Evolutionary conservation across 2,329 filamentous ascomycete genomes (phyloP).

Genomic region (Alternaria triticina): DNA sequence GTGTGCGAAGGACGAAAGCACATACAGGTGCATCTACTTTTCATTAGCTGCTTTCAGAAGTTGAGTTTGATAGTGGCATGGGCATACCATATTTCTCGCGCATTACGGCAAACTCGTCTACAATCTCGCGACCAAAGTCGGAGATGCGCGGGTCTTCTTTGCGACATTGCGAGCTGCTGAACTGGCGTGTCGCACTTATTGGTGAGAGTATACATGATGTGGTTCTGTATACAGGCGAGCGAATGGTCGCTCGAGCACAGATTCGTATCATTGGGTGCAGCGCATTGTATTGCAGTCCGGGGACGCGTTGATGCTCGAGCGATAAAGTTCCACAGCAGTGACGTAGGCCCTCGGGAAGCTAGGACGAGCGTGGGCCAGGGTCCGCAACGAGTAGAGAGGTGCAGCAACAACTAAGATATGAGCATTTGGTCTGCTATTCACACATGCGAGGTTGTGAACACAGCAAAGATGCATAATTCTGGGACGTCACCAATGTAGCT

Average conservation of each 20-base stretch:
- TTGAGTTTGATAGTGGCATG: too few species aligned
- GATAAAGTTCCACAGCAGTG: conserved; percentile 21
- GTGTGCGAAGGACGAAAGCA: conserved; percentile 18
- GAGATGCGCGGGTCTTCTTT: conserved; percentile 58
- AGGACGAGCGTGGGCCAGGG: conserved; percentile 3
- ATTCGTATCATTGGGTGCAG: conserved; percentile 40
- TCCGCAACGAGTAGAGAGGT: conserved; percentile 1
- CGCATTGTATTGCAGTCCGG: conserved; percentile 21
- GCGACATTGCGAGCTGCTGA: conserved; percentile 31
- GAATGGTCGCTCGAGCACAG: conserved; percentile 31
- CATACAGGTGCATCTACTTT: conserved; percentile 42
- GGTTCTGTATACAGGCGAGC: conserved; percentile 20
- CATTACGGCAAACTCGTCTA: conserved; percentile 67
- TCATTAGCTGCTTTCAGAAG: conserved; percentile 15
- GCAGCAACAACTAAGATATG: not conserved
- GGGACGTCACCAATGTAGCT: not conserved
- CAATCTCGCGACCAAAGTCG: conserved; percentile 59
- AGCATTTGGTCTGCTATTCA: not conserved
- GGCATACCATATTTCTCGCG: conserved; percentile 62
- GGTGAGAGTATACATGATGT: not conserved
- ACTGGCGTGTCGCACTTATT: conserved; percentile 17
- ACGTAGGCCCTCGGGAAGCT: conserved; percentile 25
- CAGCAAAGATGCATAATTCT: not conserved
- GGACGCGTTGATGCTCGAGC: conserved; percentile 10
- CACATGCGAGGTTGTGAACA: not conserved